Evolutionary conservation across 164 flowering plant species (phyloP), one percentile per base, ranked within the genome.

Genomic region (grape (Vitis vinifera)): DNA sequence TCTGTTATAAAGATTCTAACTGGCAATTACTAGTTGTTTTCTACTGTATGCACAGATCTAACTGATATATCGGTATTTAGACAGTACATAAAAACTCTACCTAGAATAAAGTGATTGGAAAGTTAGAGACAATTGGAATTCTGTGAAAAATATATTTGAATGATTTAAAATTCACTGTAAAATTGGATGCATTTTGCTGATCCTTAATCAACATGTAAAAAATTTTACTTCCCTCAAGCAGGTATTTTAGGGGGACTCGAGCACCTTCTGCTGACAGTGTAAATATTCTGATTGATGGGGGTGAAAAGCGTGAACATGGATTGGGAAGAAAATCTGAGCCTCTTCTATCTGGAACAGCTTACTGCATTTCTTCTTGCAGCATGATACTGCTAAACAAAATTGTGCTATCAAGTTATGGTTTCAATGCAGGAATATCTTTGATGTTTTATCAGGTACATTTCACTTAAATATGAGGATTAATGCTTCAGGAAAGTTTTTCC

Each of bases 351-450:
- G 97, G 96, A 66, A 47, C 72, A 50, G 92, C 96, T 60, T 92
- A 92, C 67, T 92, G 97, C 76, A 61, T 92, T 72, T 88, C 92
- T 51, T 92, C 97, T 51, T 92, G 94, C 84, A 81, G 94, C 83
- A 90, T 92, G 96, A 88, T 91, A 69, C 59, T 92, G 77, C 79
- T 92, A 51, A 92, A 92, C 75, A 92, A 92, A 80, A 59, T 89
- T 66, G 90, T 89, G 63, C 79, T 92, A 27, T 92, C 92, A 27
- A 73, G 85, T 66, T 92, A 85, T 73, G 82, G 79, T 47, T 92
- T 92, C 78, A 73, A 82, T 79, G 95, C 97, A 9, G 97, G 97
- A 69, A 80, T 92, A 72, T 86, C 93, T 1, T 74, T 90, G 77
- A 92, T 90, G 91, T 83, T 92, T 61, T 92, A 90, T 79, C 97